Evolutionary conservation across 164 flowering plant species (phyloP).

Genomic region (Tetrastigma voinierianum): DNA sequence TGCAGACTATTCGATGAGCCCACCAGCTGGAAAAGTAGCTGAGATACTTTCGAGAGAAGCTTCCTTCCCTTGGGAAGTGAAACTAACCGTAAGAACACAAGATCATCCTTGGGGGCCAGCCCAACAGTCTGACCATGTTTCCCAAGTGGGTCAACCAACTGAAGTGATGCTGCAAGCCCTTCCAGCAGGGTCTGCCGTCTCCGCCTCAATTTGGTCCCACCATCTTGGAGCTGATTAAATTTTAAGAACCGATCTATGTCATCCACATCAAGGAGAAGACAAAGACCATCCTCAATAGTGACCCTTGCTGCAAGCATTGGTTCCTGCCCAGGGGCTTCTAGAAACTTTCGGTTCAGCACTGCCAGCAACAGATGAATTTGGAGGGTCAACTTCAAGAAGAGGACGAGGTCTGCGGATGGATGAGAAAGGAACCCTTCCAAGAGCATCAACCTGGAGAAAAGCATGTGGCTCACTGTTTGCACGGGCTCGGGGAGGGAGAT

Average conservation of each 20-base stretch:
- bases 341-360: conserved; percentile 30
- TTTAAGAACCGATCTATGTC: conserved; percentile 64
- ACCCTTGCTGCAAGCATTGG: conserved; percentile 67
- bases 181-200: conserved; percentile 47
- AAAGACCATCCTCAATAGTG: conserved; percentile 53
- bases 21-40: conserved; percentile 50
- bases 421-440: conserved; percentile 58
- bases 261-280: conserved; percentile 65
- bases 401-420: conserved; percentile 68
- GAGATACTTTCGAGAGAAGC: conserved; percentile 52
- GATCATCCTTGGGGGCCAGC: conserved; percentile 46
- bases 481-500: conserved; percentile 45
- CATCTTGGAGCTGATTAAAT: conserved; percentile 55
- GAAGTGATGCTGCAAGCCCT: conserved; percentile 54
- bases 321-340: conserved; percentile 59
- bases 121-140: conserved; percentile 36
- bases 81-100: conserved; percentile 50
- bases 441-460: conserved; percentile 62
- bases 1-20: conserved; percentile 59
- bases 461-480: conserved; percentile 49
- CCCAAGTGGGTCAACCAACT: conserved; percentile 58
- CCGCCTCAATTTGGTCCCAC: conserved; percentile 43
- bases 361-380: conserved; percentile 28
- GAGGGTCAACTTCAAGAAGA: conserved; percentile 58
- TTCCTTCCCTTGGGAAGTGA: conserved; percentile 65